Conservation (phyloP, 208 protist genomes). For the Trypanosoma melophagium region DNA sequence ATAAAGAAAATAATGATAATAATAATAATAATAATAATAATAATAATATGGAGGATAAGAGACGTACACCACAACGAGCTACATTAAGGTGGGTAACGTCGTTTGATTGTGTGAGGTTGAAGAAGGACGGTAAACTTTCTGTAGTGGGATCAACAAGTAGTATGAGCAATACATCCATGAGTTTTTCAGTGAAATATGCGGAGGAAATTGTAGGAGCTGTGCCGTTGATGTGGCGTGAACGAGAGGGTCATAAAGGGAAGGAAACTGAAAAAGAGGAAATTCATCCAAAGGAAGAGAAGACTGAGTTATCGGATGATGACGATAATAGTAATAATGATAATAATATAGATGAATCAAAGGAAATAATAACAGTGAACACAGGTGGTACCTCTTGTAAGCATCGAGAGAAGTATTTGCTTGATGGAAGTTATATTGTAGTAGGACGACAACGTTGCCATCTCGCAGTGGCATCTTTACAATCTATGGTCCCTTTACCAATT, state of each 20-base stretch:
- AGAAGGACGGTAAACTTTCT: background rate
- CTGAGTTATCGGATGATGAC: too few species aligned
- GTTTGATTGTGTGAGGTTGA: background rate
- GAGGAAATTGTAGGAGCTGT: too few species aligned
- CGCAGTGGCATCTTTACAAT: background rate
- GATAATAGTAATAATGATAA: background rate
- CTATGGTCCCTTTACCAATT: background rate
- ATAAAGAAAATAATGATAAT: background rate
- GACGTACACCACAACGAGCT: conserved; percentile 16
- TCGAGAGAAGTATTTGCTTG: background rate
- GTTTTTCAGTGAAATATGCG: too few species aligned
- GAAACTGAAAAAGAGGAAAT: too few species aligned
- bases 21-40: background rate
- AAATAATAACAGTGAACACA: background rate
- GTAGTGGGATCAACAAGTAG: too few species aligned
- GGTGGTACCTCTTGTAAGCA: background rate
- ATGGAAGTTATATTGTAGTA: conserved; percentile 4
- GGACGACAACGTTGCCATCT: conserved; percentile 5
- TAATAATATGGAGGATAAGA: background rate
- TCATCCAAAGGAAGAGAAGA: too few species aligned
- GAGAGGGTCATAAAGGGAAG: too few species aligned
- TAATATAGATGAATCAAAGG: background rate
- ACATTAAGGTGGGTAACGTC: conserved; percentile 26
- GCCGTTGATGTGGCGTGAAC: too few species aligned
- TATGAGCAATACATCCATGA: too few species aligned